Evolutionary conservation across 73 alveolate genomes (phyloP), one percentile per base, ranked within the genome.

Genomic region (Paramecium caudatum): DNA sequence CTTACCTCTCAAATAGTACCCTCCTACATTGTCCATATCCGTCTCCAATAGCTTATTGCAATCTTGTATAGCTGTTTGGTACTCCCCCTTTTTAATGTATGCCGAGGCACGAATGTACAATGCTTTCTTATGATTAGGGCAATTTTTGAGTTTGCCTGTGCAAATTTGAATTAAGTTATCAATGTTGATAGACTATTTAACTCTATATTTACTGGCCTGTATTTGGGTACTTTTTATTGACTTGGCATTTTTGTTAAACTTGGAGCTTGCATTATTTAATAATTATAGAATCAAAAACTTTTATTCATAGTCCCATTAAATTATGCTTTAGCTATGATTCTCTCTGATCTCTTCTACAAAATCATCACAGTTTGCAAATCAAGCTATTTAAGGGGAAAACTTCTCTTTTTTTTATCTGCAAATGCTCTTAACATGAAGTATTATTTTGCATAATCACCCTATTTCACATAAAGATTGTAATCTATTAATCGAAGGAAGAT

Each of bases 361-460:
- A n/a, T 69, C 41, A 30, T 41, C 70, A 94, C 92, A 10, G 93
- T 93, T 34, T 45, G 82, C 8, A 87, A 91, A 69, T 90, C 96
- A 91, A 91, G 90, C 32, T 92, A 97, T 94, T 92, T 95, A 55
- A 80, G 82, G 3, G 96, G 94, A 61, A 94, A 94, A n/a, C 91
- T 91, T 62, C 82, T 68, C 61, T 93, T 74, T 10, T 94, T 90
- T 86, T 91, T 95, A 10, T 95, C 96, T 3, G 99, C 98, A 62
- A 94, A 94, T 36, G 97, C 93, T 80, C 99, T 92, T 63, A 98
- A 69, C 48, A 98, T 93, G 91, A 98, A 97, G 94, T 96, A 98
- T 68, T 98, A 97, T 90, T 96, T 96, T n/a, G 99, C 99, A 92
- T 98, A 98, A 61, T 98, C 99, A 5, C 97, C 94, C 43, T 97